These are phyloP conservation scores for Licmophora abbreviata DNA, from an alignment of 108 stramenopile genomes.

Conservation along the genomic window DNA sequence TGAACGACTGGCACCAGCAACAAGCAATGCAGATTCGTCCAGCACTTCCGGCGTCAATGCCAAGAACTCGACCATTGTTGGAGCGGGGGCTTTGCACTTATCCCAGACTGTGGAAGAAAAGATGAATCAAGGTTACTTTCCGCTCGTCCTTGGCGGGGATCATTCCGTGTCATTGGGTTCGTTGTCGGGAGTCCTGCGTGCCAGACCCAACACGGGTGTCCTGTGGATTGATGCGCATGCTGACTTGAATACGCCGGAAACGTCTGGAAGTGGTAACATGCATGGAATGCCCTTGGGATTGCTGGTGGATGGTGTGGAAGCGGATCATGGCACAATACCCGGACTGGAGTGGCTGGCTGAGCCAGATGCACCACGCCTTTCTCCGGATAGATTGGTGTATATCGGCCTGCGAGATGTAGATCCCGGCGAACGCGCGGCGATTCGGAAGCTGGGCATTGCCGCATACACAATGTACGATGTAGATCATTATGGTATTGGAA, in stretches of 20 bases:
- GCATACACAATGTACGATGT: constrained; percentile 95
- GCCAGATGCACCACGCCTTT: constrained; percentile 37
- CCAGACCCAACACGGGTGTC: constrained; percentile 84
- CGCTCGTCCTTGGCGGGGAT: constrained; percentile 95
- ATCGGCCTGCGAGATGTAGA: constrained; percentile 97
- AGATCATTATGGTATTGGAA: constrained; percentile 93
- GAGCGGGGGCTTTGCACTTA: constrained; percentile 31
- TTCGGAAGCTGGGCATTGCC: constrained; percentile 72
- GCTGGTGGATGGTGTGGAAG: constrained; percentile 72
- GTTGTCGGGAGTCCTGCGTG: constrained; percentile 81
- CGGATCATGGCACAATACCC: constrained; percentile 70
- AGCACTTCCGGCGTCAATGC: constrained; percentile 38
- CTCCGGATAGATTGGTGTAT: constrained; percentile 87
- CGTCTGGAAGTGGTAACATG: constrained; percentile 93
- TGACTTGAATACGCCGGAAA: constrained; percentile 93
- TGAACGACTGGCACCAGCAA: constrained; percentile 9
- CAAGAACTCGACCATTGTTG: constrained; percentile 55
- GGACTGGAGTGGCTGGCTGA: constrained; percentile 86
- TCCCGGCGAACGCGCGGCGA: constrained; percentile 69
- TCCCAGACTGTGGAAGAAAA: constrained; percentile 57
- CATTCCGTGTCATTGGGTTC: constrained; percentile 94
- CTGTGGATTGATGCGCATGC: constrained; percentile 99
- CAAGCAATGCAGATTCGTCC: background rate
- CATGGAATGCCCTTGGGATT: constrained; percentile 99
- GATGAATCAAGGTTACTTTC: constrained; percentile 60